Evolutionary conservation across 352 stramenopile species (phyloP), one percentile per base, ranked within the genome.

Genomic region (Saprolegnia diclina): DNA sequence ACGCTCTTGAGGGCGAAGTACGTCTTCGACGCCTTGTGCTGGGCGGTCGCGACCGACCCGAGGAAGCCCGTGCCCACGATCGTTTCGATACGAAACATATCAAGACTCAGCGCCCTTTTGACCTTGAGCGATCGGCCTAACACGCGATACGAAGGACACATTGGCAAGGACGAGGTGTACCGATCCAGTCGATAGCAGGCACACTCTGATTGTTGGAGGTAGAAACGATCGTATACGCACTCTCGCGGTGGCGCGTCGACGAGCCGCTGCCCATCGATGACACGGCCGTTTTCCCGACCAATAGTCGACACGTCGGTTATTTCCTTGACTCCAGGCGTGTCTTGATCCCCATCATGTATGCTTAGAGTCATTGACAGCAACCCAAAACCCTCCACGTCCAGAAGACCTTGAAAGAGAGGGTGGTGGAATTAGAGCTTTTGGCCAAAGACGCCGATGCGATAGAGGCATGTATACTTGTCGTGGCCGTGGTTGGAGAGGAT

Each of bases 401-500:
- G n/a, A n/a, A n/a, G n/a, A n/a, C n/a, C n/a, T n/a, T n/a, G n/a
- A n/a, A n/a, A n/a, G n/a, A n/a, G n/a, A n/a, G n/a, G n/a, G n/a
- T 48, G 13, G 7, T n/a, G 11, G 11, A 48, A 48, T 48, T 48
- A 48, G 18, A n/a, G 24, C 35, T 59, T 40, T 59, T 59, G 13
- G 10, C 88, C 88, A 62, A 95, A 84, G 26, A 96, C 86, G 35
- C 85, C 75, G 56, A 95, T 89, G n/a, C 89, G 88, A 77, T 97
- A 97, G 9, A 97, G 74, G 64, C 89, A 97, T 19, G 89, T 97
- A 61, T 85, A 96, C n/a, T 93, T 80, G 4, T 77, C 72, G 62
- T 96, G 75, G 46, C 88, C 89, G 70, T 96, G 77, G 71, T 97
- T 97, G 19, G 85, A 91, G 14, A 73, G 48, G 24, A 97, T 77